Conservation (phyloP, 805 yeast species). For the Sugiyamaella qingdaonensis region DNA sequence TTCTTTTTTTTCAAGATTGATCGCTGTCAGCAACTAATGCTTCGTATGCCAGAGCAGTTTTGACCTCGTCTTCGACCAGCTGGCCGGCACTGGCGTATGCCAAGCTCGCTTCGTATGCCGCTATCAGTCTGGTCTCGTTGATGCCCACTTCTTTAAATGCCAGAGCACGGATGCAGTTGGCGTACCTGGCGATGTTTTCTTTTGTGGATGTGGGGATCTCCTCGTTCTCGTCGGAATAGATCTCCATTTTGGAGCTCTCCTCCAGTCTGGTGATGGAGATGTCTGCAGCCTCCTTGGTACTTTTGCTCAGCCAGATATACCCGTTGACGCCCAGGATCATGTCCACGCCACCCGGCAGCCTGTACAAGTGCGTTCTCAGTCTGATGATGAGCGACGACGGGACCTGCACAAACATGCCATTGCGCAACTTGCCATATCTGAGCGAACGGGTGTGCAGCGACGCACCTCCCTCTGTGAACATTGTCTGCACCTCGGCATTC, state of each 20-base stretch:
- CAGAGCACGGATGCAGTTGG: conserved; percentile 76
- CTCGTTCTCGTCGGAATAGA: conserved; percentile 87
- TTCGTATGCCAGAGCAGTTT: conserved; percentile 69
- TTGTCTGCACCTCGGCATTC: conserved; percentile 92
- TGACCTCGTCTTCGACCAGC: conserved; percentile 65
- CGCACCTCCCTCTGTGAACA: conserved; percentile 87
- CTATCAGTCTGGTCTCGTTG: conserved; percentile 70
- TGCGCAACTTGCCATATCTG: conserved; percentile 90
- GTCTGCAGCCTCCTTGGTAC: conserved; percentile 34
- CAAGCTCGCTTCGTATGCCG: conserved; percentile 87
- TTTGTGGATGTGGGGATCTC: conserved; percentile 56
- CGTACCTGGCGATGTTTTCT: conserved; percentile 76
- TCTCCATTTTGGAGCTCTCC: conserved; percentile 87
- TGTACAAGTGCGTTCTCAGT: conserved; percentile 81
- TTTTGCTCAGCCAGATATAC: conserved; percentile 83
- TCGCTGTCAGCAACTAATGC: conserved; percentile 54
- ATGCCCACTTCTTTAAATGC: conserved; percentile 84
- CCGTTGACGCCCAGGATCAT: conserved; percentile 93
- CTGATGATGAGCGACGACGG: conserved; percentile 81
- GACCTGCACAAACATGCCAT: conserved; percentile 77
- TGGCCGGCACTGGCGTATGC: conserved; percentile 67
- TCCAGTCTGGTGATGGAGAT: conserved; percentile 78
- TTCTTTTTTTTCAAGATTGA: background rate
- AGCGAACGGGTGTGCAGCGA: conserved; percentile 92
- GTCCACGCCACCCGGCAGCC: conserved; percentile 91